A percentile compares a stretch with the other conserved stretches of the same genome.
Conservation (phyloP, 768 basidiomycete species). For the Amanita pallidorosea region DNA sequence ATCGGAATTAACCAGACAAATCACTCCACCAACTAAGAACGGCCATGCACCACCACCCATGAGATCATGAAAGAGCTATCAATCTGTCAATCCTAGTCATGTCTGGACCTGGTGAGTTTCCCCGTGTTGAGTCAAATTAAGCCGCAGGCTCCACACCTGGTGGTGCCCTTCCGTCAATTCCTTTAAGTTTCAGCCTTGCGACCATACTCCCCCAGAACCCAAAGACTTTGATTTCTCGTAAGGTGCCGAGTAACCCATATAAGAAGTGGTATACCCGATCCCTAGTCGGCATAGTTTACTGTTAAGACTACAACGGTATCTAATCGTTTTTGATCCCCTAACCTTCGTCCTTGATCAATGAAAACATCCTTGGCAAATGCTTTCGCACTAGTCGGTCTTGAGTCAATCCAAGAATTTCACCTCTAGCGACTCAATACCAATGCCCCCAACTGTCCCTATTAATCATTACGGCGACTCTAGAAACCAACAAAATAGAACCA, state of each 20-base stretch:
- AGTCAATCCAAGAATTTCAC: too few species aligned
- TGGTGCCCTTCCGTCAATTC: conserved; percentile 81
- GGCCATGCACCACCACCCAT: conserved; percentile 86
- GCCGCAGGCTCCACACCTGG: conserved; percentile 69
- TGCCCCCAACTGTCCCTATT: too few species aligned
- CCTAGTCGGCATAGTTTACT: conserved; percentile 79
- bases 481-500: too few species aligned
- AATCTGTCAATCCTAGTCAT: conserved; percentile 71
- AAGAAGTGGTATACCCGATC: conserved; percentile 57
- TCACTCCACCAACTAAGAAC: conserved; percentile 89
- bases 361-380: too few species aligned
- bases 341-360: too few species aligned
- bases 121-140: conserved; percentile 82
- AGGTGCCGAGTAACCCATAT: conserved; percentile 69
- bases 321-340: too few species aligned
- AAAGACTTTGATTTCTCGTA: conserved; percentile 86
- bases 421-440: too few species aligned
- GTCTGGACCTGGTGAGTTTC: conserved; percentile 76
- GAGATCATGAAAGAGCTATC: conserved; percentile 80
- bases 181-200: conserved; percentile 65
- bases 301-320: conserved; percentile 59
- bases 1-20: conserved; percentile 81
- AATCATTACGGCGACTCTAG: too few species aligned
- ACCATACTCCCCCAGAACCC: conserved; percentile 54
- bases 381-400: too few species aligned